Evolutionary conservation across 2,329 filamentous ascomycete genomes (phyloP).

Genomic region (Penicillium sp.): DNA sequence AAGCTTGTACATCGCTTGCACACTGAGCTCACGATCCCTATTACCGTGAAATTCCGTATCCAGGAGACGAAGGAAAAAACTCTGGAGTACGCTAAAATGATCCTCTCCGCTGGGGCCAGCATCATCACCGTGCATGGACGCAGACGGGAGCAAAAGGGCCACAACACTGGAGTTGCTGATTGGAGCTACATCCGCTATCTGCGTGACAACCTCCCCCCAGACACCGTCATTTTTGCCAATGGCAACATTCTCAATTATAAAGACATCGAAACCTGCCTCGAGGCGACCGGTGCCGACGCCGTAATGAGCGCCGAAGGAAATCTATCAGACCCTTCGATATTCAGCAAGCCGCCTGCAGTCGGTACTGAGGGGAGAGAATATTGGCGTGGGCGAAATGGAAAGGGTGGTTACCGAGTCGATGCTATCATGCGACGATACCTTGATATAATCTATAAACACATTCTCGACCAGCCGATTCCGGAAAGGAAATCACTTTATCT

Average conservation of each 20-base stretch:
- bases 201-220: conserved; percentile 75
- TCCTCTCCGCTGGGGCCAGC: conserved; percentile 82
- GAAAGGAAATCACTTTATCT: conserved; percentile 70
- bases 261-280: conserved; percentile 75
- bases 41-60: conserved; percentile 93
- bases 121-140: conserved; percentile 92
- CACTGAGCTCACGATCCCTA: conserved; percentile 71
- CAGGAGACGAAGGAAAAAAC: conserved; percentile 84
- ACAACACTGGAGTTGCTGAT: conserved; percentile 89
- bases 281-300: conserved; percentile 81
- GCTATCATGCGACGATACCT: conserved; percentile 84
- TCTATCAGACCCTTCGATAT: conserved; percentile 85
- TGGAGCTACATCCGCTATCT: conserved; percentile 83
- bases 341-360: conserved; percentile 63
- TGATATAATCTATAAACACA: conserved; percentile 81
- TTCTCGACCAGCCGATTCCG: conserved; percentile 65
- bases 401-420: conserved; percentile 84
- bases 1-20: conserved; percentile 82
- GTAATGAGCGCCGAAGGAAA: conserved; percentile 98
- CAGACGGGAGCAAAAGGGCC: conserved; percentile 87
- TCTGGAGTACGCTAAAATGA: conserved; percentile 82
- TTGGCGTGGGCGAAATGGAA: conserved; percentile 76
- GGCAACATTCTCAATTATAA: conserved; percentile 82
- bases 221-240: conserved; percentile 95
- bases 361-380: conserved; percentile 74